These are phyloP conservation scores for Ogataea saltuana DNA, from an alignment of 805 yeast species.

Conservation along the genomic window DNA sequence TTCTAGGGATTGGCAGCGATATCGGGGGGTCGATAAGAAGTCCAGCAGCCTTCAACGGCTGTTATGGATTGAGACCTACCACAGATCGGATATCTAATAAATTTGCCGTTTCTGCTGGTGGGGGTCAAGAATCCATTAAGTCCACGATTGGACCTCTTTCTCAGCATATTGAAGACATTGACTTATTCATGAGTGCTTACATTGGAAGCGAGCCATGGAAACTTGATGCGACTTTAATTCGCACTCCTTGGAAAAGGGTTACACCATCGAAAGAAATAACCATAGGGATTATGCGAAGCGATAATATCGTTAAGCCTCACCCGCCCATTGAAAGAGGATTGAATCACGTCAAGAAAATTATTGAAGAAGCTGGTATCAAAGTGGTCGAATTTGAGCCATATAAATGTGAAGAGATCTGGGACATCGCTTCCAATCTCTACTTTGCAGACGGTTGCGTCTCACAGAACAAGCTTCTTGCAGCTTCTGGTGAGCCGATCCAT, in stretches of 20 bases:
- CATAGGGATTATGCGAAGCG: constrained; percentile 61
- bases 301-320: constrained; percentile 62
- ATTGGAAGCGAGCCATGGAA: constrained; percentile 28
- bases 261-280: constrained; percentile 44
- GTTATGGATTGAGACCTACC: constrained; percentile 56
- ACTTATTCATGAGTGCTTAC: constrained; percentile 44
- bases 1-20: constrained; percentile 61
- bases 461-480: constrained; percentile 49
- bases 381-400: constrained; percentile 59
- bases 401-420: constrained; percentile 55
- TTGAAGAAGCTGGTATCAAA: constrained; percentile 56
- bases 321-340: constrained; percentile 68
- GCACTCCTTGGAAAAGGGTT: constrained; percentile 44
- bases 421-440: constrained; percentile 57
- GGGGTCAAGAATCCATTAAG: constrained; percentile 27
- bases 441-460: constrained; percentile 65
- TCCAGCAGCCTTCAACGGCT: constrained; percentile 59
- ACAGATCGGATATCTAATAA: constrained; percentile 31
- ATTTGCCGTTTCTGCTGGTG: constrained; percentile 25
- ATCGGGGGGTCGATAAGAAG: constrained; percentile 62
- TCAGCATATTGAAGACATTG: constrained; percentile 47
- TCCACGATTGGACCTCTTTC: constrained; percentile 51
- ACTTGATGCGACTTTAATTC: constrained; percentile 42
- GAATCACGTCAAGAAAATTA: constrained; percentile 51
- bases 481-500: constrained; percentile 68